phyloP scores from a whole-genome alignment of 2,329 filamentous ascomycete species.

The Claviceps sp. region DNA sequence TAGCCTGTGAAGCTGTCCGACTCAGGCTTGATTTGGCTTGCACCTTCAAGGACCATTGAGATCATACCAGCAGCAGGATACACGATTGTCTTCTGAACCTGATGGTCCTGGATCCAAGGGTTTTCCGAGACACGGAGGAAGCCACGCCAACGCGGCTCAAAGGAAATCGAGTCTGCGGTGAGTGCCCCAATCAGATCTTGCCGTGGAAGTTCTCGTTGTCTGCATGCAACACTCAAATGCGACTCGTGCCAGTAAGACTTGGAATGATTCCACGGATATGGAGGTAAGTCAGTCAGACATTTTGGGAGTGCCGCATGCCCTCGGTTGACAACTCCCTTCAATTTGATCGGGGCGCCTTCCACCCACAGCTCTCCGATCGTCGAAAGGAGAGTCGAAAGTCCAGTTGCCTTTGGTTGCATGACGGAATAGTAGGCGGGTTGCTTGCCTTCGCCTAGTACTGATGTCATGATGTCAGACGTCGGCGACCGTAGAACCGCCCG shows the following conservation, averaged over 20 bases:
- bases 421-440: conserved; percentile 14
- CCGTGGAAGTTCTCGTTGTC: conserved; percentile 30
- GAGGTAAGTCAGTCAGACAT: conserved; percentile 32
- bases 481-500: conserved; percentile 22
- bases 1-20: conserved; percentile 19
- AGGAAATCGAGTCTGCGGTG: conserved; percentile 28
- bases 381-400: conserved; percentile 15
- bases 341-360: conserved; percentile 18
- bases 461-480: conserved; percentile 21
- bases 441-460: conserved; percentile 1
- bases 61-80: conserved; percentile 39
- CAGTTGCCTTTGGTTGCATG: conserved; percentile 15
- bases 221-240: conserved; percentile 27
- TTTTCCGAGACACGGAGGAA: conserved; percentile 35
- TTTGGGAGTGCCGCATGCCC: conserved; percentile 10
- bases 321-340: conserved; percentile 17
- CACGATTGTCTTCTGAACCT: conserved; percentile 34
- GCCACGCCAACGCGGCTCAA: conserved; percentile 34
- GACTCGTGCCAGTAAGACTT: conserved; percentile 41
- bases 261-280: conserved; percentile 41
- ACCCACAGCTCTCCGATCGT: conserved; percentile 24
- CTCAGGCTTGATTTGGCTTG: conserved; percentile 23
- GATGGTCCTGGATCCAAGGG: conserved; percentile 39
- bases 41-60: conserved; percentile 34
- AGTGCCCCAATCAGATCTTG: conserved; percentile 38